phyloP scores from a whole-genome alignment of 2,329 filamentous ascomycete genomes.

The Hirsutella minnesotensis region DNA sequence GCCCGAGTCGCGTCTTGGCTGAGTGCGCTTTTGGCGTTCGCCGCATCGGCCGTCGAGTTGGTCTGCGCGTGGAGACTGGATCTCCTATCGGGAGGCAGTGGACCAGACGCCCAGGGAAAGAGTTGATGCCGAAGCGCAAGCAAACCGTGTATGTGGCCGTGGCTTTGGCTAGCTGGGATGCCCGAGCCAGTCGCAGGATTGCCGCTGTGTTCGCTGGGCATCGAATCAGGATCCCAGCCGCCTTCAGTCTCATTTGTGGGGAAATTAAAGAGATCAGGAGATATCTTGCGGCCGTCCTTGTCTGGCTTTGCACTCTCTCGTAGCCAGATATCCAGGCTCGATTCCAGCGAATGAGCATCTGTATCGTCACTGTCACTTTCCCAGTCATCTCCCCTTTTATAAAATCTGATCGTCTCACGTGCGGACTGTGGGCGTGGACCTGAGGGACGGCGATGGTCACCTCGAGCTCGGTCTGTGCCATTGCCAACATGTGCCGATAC shows the following conservation, averaged over 20 bases:
- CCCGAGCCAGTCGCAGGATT: slow-evolving; percentile 11
- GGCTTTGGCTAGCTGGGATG: slow-evolving; percentile 21
- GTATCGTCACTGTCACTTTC: slow-evolving; percentile 31
- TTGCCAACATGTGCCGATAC: background rate
- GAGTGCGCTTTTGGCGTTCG: background rate
- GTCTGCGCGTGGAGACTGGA: slow-evolving; percentile 41
- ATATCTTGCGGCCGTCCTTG: slow-evolving; percentile 17
- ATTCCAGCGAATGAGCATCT: slow-evolving; percentile 29
- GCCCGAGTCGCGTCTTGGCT: slow-evolving; percentile 5
- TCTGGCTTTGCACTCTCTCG: slow-evolving; percentile 35
- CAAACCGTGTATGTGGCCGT: slow-evolving; percentile 27
- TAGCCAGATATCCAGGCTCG: slow-evolving; percentile 47
- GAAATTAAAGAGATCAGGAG: slow-evolving; percentile 44
- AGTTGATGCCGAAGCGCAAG: slow-evolving; percentile 28
- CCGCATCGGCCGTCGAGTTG: slow-evolving; percentile 15
- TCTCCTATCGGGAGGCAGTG: slow-evolving; percentile 36
- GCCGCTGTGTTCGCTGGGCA: slow-evolving; percentile 29
- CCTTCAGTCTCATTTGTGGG: slow-evolving; percentile 23
- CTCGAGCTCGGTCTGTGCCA: background rate
- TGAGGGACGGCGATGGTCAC: background rate
- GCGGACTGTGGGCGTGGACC: slow-evolving; percentile 32
- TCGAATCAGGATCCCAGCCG: slow-evolving; percentile 35
- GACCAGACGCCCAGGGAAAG: slow-evolving; percentile 26
- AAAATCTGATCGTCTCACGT: slow-evolving; percentile 31
- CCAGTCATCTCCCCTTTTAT: slow-evolving; percentile 28